phyloP scores from a whole-genome alignment of 768 basidiomycete genomes.

The Antrodiella citrinella region DNA sequence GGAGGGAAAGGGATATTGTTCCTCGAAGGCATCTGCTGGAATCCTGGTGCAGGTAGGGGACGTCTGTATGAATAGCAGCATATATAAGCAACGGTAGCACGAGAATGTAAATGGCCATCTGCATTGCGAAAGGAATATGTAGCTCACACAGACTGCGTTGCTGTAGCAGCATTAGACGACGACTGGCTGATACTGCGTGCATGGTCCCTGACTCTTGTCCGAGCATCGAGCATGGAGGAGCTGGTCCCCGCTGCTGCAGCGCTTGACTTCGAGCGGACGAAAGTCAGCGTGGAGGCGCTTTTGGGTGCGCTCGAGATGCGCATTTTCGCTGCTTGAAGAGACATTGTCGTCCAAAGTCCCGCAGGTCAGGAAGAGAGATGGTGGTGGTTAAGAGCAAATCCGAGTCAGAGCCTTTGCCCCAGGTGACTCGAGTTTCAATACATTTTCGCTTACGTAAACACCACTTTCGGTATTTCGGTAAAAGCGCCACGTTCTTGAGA shows the following conservation, averaged over 20 bases:
- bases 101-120: not conserved
- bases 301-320: conserved; percentile 32
- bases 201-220: conserved; percentile 72
- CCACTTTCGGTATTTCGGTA: not conserved
- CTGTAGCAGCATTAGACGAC: conserved; percentile 48
- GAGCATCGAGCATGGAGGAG: conserved; percentile 66
- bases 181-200: conserved; percentile 69
- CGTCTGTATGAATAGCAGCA: conserved; percentile 34
- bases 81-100: conserved; percentile 2
- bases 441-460: not conserved
- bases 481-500: too few relatives aligned
- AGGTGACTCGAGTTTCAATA: not conserved
- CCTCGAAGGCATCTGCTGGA: conserved; percentile 40
- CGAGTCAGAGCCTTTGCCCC: not conserved
- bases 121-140: not conserved
- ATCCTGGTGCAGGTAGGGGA: conserved; percentile 50
- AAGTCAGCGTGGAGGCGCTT: conserved; percentile 16
- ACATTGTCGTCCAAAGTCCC: conserved; percentile 26
- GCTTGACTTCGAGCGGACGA: conserved; percentile 45
- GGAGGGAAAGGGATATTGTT: conserved; percentile 29
- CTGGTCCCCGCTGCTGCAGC: conserved; percentile 25
- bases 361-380: not conserved
- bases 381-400: not conserved
- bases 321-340: conserved; percentile 33
- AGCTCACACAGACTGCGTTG: conserved; percentile 55